phyloP scores from a whole-genome alignment of 2,329 filamentous ascomycete species.

The Nothophoma quercina region DNA sequence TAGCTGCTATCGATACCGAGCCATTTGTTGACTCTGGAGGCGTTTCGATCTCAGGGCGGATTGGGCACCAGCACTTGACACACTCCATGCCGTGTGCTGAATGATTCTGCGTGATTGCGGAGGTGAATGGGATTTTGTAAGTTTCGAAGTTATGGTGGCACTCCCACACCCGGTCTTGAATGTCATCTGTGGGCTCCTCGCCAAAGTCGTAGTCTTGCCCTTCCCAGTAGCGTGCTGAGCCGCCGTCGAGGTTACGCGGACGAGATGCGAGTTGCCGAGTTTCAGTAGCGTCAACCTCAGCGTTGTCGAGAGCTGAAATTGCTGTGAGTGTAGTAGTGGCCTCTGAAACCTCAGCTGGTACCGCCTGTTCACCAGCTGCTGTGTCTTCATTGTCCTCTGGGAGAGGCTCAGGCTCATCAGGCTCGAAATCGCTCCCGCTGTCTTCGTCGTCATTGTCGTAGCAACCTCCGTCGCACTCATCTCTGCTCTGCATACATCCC shows the following conservation, averaged over 20 bases:
- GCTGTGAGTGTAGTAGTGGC: no score
- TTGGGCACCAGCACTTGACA: constrained; percentile 37
- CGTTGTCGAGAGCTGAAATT: no score
- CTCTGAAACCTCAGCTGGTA: not conserved
- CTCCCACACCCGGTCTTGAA: constrained; percentile 31
- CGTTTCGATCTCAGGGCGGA: constrained; percentile 34
- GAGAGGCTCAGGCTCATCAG: constrained; percentile 27
- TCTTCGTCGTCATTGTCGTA: constrained; percentile 32
- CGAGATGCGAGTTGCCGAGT: constrained; percentile 9
- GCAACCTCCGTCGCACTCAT: constrained; percentile 40
- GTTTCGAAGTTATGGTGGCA: constrained; percentile 36
- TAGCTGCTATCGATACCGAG: no score
- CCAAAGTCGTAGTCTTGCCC: constrained; percentile 43
- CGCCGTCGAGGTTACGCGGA: constrained; percentile 45
- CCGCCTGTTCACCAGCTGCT: not conserved
- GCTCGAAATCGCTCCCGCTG: constrained; percentile 33
- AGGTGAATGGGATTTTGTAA: constrained; percentile 22
- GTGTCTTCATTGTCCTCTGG: constrained; percentile 2
- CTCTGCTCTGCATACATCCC: constrained; percentile 48
- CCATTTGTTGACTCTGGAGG: not conserved
- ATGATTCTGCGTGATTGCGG: constrained; percentile 16
- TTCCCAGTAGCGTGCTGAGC: constrained; percentile 42
- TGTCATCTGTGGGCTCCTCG: constrained; percentile 43
- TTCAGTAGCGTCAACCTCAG: not conserved
- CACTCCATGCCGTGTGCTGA: constrained; percentile 35